Percentiles rank a stretch among this genome's conserved stretches.
phyloP scores from a whole-genome alignment of 2,329 filamentous ascomycete genomes.

The Trichoderma sp. region DNA sequence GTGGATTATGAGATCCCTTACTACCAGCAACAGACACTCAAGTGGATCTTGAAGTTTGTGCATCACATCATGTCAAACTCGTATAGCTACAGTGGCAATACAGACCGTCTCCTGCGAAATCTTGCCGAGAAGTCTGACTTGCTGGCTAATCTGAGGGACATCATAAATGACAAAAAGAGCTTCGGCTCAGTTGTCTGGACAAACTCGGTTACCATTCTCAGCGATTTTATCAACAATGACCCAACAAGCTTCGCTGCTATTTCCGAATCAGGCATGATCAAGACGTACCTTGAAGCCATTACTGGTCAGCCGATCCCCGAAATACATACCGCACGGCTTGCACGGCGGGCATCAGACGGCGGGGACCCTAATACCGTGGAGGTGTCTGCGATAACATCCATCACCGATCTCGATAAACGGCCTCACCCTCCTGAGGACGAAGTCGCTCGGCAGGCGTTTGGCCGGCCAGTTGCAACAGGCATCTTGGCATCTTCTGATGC shows the following conservation, averaged over 20 bases:
- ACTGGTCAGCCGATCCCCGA: conserved; percentile 52
- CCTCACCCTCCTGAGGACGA: conserved; percentile 54
- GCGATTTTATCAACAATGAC: conserved; percentile 97
- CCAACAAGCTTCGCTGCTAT: conserved; percentile 96
- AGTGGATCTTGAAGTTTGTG: conserved; percentile 92
- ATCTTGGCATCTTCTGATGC: conserved; percentile 87
- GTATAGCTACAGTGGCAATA: conserved; percentile 68
- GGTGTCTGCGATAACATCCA: conserved; percentile 40
- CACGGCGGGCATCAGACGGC: conserved; percentile 30
- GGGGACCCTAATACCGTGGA: conserved; percentile 39
- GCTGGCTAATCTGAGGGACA: conserved; percentile 71
- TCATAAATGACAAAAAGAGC: conserved; percentile 73
- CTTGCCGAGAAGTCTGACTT: conserved; percentile 89
- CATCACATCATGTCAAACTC: conserved; percentile 89
- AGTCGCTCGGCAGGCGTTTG: conserved; percentile 45
- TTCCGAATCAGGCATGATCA: conserved; percentile 86
- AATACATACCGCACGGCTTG: conserved; percentile 30
- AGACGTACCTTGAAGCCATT: conserved; percentile 79
- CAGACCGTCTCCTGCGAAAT: conserved; percentile 86
- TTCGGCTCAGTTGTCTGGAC: conserved; percentile 97
- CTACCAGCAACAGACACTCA: conserved; percentile 87
- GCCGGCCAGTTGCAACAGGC: conserved; percentile 57
- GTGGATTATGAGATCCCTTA: conserved; percentile 94
- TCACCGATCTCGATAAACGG: conserved; percentile 37
- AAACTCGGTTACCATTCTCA: conserved; percentile 84